These are phyloP conservation scores for Triangularia setosa DNA, from an alignment of 2,329 filamentous ascomycete genomes.

Conservation along the genomic window DNA sequence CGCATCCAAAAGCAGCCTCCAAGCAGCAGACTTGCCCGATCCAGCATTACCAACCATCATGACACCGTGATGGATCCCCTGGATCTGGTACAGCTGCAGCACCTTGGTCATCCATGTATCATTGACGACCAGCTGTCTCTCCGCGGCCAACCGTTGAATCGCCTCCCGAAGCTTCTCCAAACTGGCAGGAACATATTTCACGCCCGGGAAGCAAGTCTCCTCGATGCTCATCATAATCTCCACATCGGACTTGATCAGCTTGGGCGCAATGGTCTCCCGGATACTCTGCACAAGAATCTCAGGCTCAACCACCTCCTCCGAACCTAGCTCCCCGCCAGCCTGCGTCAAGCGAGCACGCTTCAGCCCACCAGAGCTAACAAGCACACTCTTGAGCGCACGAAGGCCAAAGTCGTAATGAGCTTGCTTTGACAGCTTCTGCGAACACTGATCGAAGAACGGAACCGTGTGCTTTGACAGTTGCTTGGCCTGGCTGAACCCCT, in stretches of 20 bases:
- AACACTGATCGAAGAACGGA: constrained; percentile 94
- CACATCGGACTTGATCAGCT: constrained; percentile 89
- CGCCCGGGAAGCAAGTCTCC: constrained; percentile 80
- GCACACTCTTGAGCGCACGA: constrained; percentile 94
- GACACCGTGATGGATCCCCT: constrained; percentile 96
- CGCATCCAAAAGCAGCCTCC: constrained; percentile 88
- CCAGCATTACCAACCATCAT: constrained; percentile 99
- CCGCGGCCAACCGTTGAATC: constrained; percentile 76
- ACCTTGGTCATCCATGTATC: constrained; percentile 98
- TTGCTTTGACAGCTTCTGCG: constrained; percentile 80
- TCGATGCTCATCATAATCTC: constrained; percentile 85
- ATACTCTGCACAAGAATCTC: constrained; percentile 99
- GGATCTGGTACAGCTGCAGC: constrained; percentile 95
- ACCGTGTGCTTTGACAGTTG: constrained; percentile 90
- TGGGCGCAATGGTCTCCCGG: constrained; percentile 95
- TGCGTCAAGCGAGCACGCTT: constrained; percentile 76
- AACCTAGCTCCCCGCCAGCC: constrained; percentile 51
- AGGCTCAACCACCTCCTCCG: constrained; percentile 77
- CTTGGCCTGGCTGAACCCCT: constrained; percentile 97
- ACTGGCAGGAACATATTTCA: constrained; percentile 88
- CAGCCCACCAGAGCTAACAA: constrained; percentile 93
- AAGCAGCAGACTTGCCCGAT: constrained; percentile 93
- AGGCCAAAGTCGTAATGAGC: constrained; percentile 99
- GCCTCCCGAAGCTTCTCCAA: constrained; percentile 74
- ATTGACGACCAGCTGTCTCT: constrained; percentile 83